These are phyloP conservation scores for Ogataea methylovora DNA, from an alignment of 805 yeast species.

Conservation along the genomic window DNA sequence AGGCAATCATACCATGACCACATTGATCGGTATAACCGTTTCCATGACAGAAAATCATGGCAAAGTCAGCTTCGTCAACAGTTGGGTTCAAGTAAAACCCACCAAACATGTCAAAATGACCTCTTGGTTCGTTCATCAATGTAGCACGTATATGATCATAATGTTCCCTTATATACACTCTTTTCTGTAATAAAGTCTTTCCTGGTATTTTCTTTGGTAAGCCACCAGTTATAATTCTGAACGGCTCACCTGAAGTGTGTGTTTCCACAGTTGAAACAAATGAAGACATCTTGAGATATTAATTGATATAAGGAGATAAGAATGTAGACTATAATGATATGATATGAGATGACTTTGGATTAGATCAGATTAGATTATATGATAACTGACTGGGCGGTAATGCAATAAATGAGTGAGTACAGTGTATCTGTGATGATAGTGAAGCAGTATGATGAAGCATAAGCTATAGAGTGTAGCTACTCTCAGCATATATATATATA, in stretches of 20 bases:
- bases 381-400: no score
- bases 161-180: conserved; percentile 10
- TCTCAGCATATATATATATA: no score
- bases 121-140: conserved; percentile 20
- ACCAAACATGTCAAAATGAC: conserved; percentile 23
- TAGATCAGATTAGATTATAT: no score
- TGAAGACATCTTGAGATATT: no score
- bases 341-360: no score
- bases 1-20: conserved; percentile 22
- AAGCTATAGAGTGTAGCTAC: no score
- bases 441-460: no score
- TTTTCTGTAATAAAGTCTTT: conserved; percentile 13
- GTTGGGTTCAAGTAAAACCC: conserved; percentile 15
- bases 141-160: conserved; percentile 18
- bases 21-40: conserved; percentile 23
- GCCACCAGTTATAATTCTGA: conserved; percentile 12
- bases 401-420: no score
- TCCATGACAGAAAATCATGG: conserved; percentile 18
- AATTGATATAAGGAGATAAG: no score
- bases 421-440: no score
- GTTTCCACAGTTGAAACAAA: conserved; percentile 17
- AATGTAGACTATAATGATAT: no score
- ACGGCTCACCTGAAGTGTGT: conserved; percentile 21
- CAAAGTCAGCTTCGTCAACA: conserved; percentile 16
- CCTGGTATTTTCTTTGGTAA: conserved; percentile 16